Evolutionary conservation across 352 stramenopile genomes (phyloP).

Genomic region (Pythium phragmiticola): DNA sequence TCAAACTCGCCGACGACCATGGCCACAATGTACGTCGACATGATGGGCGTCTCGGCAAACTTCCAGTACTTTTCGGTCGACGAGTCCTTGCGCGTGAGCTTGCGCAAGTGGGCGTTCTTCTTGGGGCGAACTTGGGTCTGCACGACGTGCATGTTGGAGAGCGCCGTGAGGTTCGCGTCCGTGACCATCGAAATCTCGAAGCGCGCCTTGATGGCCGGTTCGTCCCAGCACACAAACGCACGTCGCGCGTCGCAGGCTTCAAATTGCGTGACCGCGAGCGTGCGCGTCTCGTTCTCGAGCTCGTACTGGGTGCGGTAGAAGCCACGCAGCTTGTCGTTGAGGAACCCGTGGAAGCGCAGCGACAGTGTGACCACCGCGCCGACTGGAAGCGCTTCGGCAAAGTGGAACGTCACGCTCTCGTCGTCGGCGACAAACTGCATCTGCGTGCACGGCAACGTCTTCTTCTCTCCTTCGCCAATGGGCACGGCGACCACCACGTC

Average conservation of each 20-base stretch:
- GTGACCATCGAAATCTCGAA: conserved; percentile 95
- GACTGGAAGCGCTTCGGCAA: conserved; percentile 38
- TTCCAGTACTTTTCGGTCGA: conserved; percentile 68
- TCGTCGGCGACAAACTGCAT: conserved; percentile 52
- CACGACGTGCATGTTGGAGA: conserved; percentile 96
- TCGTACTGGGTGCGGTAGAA: conserved; percentile 96
- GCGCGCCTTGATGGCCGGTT: conserved; percentile 94
- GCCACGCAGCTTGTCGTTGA: conserved; percentile 93
- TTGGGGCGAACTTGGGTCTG: conserved; percentile 62
- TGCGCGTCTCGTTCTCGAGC: conserved; percentile 86
- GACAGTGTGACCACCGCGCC: conserved; percentile 38
- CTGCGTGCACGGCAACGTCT: conserved; percentile 40
- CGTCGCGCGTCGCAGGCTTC: conserved; percentile 86
- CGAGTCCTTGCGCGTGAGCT: conserved; percentile 41
- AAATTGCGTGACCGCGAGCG: conserved; percentile 91
- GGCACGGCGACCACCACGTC: conserved; percentile 58
- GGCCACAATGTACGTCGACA: conserved; percentile 98
- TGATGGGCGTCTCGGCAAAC: conserved; percentile 93
- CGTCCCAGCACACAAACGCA: conserved; percentile 98
- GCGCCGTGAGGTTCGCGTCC: conserved; percentile 86
- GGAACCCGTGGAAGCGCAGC: conserved; percentile 65
- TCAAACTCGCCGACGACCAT: conserved; percentile 98
- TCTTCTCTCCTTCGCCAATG: conserved; percentile 19
- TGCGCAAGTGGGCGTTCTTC: conserved; percentile 57
- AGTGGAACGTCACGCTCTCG: conserved; percentile 63